Evolutionary conservation across 1,284 basidiomycete genomes (phyloP), one percentile per base, ranked within the genome.

Genomic region (Leccinum ambiguum): DNA sequence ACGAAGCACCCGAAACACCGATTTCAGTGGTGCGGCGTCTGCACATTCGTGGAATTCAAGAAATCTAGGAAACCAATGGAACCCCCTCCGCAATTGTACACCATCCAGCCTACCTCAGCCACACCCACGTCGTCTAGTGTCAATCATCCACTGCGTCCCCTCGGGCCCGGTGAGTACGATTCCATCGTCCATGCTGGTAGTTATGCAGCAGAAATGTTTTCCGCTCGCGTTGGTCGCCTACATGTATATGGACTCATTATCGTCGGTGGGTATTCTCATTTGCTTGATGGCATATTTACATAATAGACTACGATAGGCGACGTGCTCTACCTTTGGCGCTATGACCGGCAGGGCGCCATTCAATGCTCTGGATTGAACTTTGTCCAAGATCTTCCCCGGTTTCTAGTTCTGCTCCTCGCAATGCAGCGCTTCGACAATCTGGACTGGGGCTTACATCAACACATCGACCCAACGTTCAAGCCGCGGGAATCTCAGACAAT

Each of bases 371-470:
- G 13, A 2, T 16, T 69, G 1, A 69, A 69, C 6, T 64, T 67
- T 10, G 59, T 77, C 33, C 54, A 68, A 26, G 71, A 78, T 45
- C 70, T 79, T 23, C 77, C 76, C 4, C 69, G 69, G 26, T 75
- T 78, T 60, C 66, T 77, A 0, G 68, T 75, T 1, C 67, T 79
- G 3, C 71, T 79, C 8, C 60, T 76, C 14, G 65, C 64, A 3
- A 70, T 78, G 48, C 74, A 79, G 64, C 71, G 73, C 2, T 77
- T 79, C 65, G 39, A 66, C 2, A 61, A 67, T 6, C 48, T 48
- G 11, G 66, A 77, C 56, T 36, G 33, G 33, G 33, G 33, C 33
- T 36, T 36, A 36, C 10, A 36, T 36, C 33, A 36, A 36, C 33
- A 36, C 33, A 36, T 36, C 33, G 33, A 36, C 33, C 33, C 33